Base-by-base conservation (phyloP, 2,329 filamentous ascomycete genomes). In the Cytospora schulzeri region DNA sequence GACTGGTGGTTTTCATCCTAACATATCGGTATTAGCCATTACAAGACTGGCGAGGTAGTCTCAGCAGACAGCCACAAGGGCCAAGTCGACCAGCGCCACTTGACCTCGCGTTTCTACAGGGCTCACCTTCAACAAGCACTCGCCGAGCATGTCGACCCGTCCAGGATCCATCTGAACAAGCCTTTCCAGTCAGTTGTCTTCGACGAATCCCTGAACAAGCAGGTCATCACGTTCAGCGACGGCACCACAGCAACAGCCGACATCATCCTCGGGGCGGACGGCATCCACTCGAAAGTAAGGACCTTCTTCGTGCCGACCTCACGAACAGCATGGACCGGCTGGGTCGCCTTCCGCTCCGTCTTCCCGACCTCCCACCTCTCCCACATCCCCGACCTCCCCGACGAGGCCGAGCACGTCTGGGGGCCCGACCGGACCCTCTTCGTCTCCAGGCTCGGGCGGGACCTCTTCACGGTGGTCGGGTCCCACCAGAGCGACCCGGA, bases 181-280 rank as follows among this genome's bases (percentile, higher is more conserved):
- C 73, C 74, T 17, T 76, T 81, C 12, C 57, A 72, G 11, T 74
- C 70, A 3, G 77, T 80, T 1, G 68, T 73, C 26, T 72, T 71
- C 7, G 71, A 76, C 19, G 7, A 38, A 19, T 70, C 71, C 0
- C 57, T 61, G 3, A 68, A 66, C 2, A 66, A 69, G n/a, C 71
- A 71, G 51, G 69, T 75, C 1, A 70, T 85, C 0, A 69, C 69
- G 29, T 85, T 86, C 68, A 72, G 76, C n/a, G 83, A 85, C 68
- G 81, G 80, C 7, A 78, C 76, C 0, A 74, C 70, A 3, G 74
- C 74, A 0, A 70, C 71, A 0, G 81, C 80, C 0, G 81, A 85
- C 67, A 70, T 84, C 50, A 69, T 85, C 28, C 76, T 86, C 19
- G 83, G 82, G 1, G 79, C 82, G 0, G 83, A 86, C 70, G 84